Conservation (phyloP, 169 alveolate genomes). For the Eimeria tenella region DNA sequence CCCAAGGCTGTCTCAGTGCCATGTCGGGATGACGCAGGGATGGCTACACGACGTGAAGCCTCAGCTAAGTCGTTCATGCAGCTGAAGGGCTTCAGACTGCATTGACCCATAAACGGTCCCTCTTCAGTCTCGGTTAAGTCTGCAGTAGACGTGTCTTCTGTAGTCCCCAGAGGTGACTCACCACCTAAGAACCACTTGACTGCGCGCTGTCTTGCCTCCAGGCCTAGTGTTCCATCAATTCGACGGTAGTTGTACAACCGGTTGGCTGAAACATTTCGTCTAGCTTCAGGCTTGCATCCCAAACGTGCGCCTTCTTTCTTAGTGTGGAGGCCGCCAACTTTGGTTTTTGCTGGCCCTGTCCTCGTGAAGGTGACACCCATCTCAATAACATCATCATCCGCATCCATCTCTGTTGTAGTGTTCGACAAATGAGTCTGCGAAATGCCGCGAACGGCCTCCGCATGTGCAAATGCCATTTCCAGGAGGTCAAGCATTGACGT, state of each 20-base stretch:
- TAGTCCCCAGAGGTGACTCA: background rate
- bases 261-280: background rate
- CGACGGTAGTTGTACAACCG: slow-evolving; percentile 79
- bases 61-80: background rate
- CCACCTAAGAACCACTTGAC: slow-evolving; percentile 63
- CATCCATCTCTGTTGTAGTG: background rate
- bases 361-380: background rate
- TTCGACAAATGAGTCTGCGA: background rate
- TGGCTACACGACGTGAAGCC: background rate
- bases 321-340: background rate
- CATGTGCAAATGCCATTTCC: slow-evolving; percentile 81
- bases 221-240: slow-evolving; percentile 83
- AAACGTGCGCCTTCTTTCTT: background rate
- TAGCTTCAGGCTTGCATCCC: background rate
- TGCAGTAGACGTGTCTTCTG: background rate
- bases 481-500: slow-evolving; percentile 87
- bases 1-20: slow-evolving; percentile 8
- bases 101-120: slow-evolving; percentile 52
- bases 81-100: slow-evolving; percentile 19
- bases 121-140: background rate
- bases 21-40: background rate
- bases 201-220: slow-evolving; percentile 80
- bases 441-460: slow-evolving; percentile 40
- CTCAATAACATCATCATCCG: slow-evolving; percentile 21
- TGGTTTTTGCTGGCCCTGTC: background rate